Percentiles rank a stretch among this genome's conserved stretches.
phyloP scores from a whole-genome alignment of 495 filamentous ascomycete species.

The Penicillium longicatenatum region DNA sequence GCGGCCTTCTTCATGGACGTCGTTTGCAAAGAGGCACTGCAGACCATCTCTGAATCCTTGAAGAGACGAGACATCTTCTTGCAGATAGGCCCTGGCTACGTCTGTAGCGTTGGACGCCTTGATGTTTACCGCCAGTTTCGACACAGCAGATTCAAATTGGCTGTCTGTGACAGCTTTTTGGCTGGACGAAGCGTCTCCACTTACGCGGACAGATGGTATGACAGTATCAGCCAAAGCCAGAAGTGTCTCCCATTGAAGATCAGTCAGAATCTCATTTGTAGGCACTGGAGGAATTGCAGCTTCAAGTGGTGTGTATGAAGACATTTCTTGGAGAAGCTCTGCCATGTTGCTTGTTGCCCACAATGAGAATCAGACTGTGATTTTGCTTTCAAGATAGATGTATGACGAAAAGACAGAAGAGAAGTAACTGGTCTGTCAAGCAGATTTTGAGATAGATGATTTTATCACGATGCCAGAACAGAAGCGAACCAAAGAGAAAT shows the following conservation, averaged over 20 bases:
- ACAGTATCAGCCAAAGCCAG: constrained; percentile 57
- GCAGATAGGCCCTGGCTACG: constrained; percentile 45
- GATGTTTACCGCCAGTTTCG: constrained; percentile 30
- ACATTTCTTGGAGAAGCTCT: neutral
- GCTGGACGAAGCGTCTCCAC: constrained; percentile 18
- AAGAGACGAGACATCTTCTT: constrained; percentile 51
- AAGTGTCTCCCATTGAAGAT: constrained; percentile 57
- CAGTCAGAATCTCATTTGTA: constrained; percentile 36
- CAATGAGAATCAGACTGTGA: neutral
- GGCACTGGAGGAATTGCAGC: neutral
- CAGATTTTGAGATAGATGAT: no score
- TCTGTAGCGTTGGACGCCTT: constrained; percentile 31
- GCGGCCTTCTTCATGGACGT: constrained; percentile 48
- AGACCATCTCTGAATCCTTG: constrained; percentile 47
- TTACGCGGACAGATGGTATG: constrained; percentile 51
- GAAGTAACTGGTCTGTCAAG: no score
- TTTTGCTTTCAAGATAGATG: neutral
- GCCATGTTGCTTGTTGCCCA: neutral
- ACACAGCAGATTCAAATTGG: constrained; percentile 35
- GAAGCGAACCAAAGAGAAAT: neutral
- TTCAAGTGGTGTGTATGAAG: neutral
- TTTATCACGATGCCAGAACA: neutral
- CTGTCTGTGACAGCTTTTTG: constrained; percentile 37
- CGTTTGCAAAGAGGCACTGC: constrained; percentile 43
- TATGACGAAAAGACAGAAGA: neutral